Conservation (phyloP, 352 stramenopile genomes). For the Pythium sp. region DNA sequence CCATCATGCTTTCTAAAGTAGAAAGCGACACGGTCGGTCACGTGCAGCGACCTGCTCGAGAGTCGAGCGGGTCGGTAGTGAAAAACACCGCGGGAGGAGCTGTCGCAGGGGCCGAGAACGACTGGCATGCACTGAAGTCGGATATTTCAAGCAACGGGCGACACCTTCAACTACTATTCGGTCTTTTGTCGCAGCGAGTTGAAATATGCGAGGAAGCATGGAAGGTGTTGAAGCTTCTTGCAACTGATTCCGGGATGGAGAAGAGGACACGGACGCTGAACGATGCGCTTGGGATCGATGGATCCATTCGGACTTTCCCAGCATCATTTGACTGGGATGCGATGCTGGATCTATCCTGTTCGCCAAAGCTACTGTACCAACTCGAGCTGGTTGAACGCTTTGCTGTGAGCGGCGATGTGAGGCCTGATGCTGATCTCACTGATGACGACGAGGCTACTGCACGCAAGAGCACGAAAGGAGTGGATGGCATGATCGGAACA, state of each 20-base stretch:
- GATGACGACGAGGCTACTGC: conserved; percentile 16
- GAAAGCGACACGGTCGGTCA: conserved; percentile 64
- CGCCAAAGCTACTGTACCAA: conserved; percentile 67
- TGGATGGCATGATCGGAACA: conserved; percentile 32
- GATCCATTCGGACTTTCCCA: conserved; percentile 44
- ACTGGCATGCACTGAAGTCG: conserved; percentile 69
- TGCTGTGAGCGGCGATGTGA: conserved; percentile 37
- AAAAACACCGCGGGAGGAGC: conserved; percentile 25
- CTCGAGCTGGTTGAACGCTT: conserved; percentile 65
- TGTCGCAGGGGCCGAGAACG: conserved; percentile 44
- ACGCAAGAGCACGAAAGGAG: conserved; percentile 3
- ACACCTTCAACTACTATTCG: conserved; percentile 44
- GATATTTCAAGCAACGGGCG: conserved; percentile 53
- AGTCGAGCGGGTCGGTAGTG: conserved; percentile 19
- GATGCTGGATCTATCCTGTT: conserved; percentile 53
- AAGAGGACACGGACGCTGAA: conserved; percentile 72
- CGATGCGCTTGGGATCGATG: conserved; percentile 60
- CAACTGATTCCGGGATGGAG: conserved; percentile 60
- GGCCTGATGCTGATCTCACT: conserved; percentile 11
- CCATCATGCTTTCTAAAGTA: conserved; percentile 56
- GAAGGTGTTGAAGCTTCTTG: conserved; percentile 74
- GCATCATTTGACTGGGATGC: conserved; percentile 52
- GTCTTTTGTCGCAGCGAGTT: conserved; percentile 41
- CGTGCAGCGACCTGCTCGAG: conserved; percentile 35
- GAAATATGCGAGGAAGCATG: conserved; percentile 68